Conservation (phyloP, 768 basidiomycete species). For the Pleurotus ostreatus region DNA sequence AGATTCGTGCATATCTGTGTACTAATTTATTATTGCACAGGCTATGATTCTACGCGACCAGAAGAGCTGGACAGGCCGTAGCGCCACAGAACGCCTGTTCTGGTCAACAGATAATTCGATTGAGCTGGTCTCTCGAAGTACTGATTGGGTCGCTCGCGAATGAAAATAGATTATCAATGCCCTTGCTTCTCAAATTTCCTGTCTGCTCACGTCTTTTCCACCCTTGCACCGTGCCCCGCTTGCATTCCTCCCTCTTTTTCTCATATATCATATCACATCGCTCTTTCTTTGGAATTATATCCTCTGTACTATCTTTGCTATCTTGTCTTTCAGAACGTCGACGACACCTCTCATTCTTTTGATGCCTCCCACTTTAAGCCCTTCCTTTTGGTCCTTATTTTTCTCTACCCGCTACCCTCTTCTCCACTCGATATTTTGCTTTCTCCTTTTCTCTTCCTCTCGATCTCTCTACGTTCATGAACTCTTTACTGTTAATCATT, state of each 20-base stretch:
- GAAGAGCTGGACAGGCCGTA: conserved; percentile 91
- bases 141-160: conserved; percentile 82
- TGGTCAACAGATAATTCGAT: conserved; percentile 91
- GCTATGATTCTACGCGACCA: conserved; percentile 96
- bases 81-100: conserved; percentile 87
- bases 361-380: not conserved
- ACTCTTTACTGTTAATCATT: not conserved
- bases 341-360: not conserved
- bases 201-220: not conserved
- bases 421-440: not conserved
- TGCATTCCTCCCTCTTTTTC: not conserved
- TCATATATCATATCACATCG: not conserved
- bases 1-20: not conserved
- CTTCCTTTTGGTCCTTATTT: not conserved
- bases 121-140: conserved; percentile 79
- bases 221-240: not conserved
- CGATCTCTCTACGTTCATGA: no score
- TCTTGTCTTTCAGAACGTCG: not conserved
- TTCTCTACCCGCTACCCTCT: not conserved
- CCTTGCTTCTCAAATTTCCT: not conserved
- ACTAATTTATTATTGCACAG: conserved; percentile 31
- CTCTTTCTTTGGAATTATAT: not conserved
- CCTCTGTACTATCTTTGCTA: conserved; percentile 4
- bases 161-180: conserved; percentile 23
- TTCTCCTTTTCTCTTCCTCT: not conserved